Conservation (phyloP, 2,329 filamentous ascomycete species). For the Colletotrichum sp. region DNA sequence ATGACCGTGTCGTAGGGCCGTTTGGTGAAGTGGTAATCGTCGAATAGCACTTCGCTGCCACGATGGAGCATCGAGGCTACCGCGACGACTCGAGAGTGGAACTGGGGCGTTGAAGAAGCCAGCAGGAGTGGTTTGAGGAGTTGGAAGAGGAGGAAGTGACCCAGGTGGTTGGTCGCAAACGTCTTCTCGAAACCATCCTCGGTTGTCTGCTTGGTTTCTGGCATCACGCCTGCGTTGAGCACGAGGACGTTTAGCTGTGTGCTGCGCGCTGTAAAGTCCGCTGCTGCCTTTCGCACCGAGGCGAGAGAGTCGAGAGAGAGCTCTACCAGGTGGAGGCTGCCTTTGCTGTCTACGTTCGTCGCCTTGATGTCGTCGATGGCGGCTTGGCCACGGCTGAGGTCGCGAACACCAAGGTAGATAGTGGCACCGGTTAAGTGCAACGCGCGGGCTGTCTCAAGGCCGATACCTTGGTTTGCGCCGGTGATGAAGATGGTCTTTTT, state of each 20-base stretch:
- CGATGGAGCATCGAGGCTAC: conserved; percentile 49
- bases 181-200: conserved; percentile 37
- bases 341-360: background rate
- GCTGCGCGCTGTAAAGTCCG: conserved; percentile 31
- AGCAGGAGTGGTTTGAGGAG: conserved; percentile 51
- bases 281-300: conserved; percentile 29
- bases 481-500: conserved; percentile 42
- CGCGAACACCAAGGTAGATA: conserved; percentile 39
- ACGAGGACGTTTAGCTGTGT: conserved; percentile 35
- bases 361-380: conserved; percentile 26
- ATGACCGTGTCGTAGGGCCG: conserved; percentile 32
- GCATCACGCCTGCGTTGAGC: conserved; percentile 39
- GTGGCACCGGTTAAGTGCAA: conserved; percentile 40
- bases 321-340: background rate
- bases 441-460: conserved; percentile 41
- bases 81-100: conserved; percentile 50
- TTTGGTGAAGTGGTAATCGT: conserved; percentile 30
- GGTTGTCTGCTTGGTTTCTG: conserved; percentile 5
- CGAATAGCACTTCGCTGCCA: conserved; percentile 31
- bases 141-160: conserved; percentile 58
- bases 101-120: conserved; percentile 37
- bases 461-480: conserved; percentile 40
- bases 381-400: conserved; percentile 33
- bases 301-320: conserved; percentile 17
- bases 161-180: conserved; percentile 58